A percentile compares a stretch with the other conserved stretches of the same genome.
Conservation (phyloP, 306 rosid species). For the Dalbergia oliveri region DNA sequence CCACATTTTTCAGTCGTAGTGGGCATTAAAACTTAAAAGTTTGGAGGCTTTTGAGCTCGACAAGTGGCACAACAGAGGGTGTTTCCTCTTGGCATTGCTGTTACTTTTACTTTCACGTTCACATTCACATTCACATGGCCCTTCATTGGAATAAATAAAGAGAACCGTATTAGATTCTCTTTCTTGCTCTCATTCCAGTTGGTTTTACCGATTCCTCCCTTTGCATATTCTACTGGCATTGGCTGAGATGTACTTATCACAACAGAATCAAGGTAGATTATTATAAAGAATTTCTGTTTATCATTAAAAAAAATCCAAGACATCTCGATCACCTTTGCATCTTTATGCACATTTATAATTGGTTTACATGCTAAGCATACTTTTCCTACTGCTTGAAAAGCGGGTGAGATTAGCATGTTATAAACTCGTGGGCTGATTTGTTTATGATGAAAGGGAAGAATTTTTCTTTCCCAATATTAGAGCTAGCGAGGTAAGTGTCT, state of each 20-base stretch:
- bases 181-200: background rate
- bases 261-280: background rate
- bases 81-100: background rate
- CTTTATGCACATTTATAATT: background rate
- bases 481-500: background rate
- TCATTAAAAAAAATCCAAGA: background rate
- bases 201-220: background rate
- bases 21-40: background rate
- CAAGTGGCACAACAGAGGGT: slow-evolving; percentile 9
- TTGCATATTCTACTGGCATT: background rate
- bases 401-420: background rate
- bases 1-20: too few species aligned
- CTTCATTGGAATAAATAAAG: background rate
- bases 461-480: background rate
- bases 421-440: background rate
- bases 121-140: slow-evolving; percentile 20
- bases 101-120: background rate
- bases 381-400: background rate
- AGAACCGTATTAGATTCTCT: slow-evolving; percentile 13
- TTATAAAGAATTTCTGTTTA: background rate
- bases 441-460: background rate
- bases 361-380: background rate
- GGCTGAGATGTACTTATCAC: background rate
- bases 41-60: background rate
- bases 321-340: background rate